These are phyloP conservation scores for Leccinum griseonigrum DNA, from an alignment of 1,284 basidiomycete genomes.

Conservation along the genomic window DNA sequence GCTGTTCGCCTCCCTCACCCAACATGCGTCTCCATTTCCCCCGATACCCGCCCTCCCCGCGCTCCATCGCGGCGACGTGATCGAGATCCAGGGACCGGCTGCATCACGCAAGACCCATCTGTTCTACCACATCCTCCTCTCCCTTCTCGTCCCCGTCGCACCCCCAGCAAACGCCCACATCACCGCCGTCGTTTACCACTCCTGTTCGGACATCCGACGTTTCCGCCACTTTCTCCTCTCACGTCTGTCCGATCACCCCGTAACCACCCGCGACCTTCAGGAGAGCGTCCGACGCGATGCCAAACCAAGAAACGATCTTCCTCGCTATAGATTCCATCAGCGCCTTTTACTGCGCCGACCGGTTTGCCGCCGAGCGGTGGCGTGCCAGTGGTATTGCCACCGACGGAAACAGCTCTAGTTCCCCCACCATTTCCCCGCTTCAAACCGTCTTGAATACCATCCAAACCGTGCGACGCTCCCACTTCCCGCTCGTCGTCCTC, in stretches of 20 bases:
- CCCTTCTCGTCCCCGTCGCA: constrained; percentile 53
- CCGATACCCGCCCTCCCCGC: constrained; percentile 27
- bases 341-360: constrained; percentile 75
- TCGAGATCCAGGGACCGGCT: constrained; percentile 74
- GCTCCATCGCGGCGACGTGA: constrained; percentile 43
- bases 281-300: constrained; percentile 43
- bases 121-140: constrained; percentile 61
- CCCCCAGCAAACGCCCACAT: constrained; percentile 41
- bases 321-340: constrained; percentile 74
- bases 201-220: constrained; percentile 52
- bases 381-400: constrained; percentile 23
- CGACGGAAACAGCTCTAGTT: constrained; percentile 12
- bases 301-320: constrained; percentile 54
- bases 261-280: constrained; percentile 20
- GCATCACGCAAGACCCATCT: constrained; percentile 74
- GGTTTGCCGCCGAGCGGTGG: constrained; percentile 58
- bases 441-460: constrained; percentile 49
- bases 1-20: constrained; percentile 23
- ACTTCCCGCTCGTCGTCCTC: constrained; percentile 53
- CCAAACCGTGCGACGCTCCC: constrained; percentile 46
- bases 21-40: constrained; percentile 23
- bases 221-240: constrained; percentile 50
- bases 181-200: constrained; percentile 57
- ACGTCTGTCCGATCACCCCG: constrained; percentile 32
- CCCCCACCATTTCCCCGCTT: constrained; percentile 23